Conservation (phyloP, 2,329 filamentous ascomycete genomes). For the Capronia coronata region DNA sequence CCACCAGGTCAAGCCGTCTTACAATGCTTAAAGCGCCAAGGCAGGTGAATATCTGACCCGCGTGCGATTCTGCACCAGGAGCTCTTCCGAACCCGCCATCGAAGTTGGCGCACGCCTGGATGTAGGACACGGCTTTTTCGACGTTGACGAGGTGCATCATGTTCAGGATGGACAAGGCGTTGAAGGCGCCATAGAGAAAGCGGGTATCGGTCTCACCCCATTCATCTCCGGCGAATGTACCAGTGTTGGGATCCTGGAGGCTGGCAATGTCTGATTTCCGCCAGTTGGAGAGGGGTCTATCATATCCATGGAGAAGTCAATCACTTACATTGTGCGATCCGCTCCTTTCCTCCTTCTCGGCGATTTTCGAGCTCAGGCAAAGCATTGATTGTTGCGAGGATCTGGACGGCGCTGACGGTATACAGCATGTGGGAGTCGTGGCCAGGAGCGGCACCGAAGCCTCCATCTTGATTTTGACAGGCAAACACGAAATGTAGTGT, state of each 20-base stretch:
- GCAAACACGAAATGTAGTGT: conserved; percentile 90
- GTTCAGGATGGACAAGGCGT: conserved; percentile 76
- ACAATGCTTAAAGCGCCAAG: conserved; percentile 81
- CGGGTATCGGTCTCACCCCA: conserved; percentile 96
- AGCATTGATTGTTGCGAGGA: conserved; percentile 78
- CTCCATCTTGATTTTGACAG: conserved; percentile 83
- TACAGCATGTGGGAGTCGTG: conserved; percentile 96
- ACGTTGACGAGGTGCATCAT: conserved; percentile 69
- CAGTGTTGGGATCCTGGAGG: conserved; percentile 72
- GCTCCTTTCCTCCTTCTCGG: conserved; percentile 62
- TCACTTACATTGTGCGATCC: conserved; percentile 73
- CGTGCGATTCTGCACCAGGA: conserved; percentile 88
- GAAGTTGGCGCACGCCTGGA: conserved; percentile 80
- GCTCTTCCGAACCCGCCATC: conserved; percentile 88
- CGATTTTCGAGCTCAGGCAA: conserved; percentile 75
- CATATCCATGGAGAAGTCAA: not conserved
- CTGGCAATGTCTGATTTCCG: conserved; percentile 60
- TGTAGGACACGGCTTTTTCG: conserved; percentile 68
- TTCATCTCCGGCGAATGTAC: conserved; percentile 87
- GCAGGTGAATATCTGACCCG: conserved; percentile 93
- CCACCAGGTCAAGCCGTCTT: conserved; percentile 70
- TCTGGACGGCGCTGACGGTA: conserved; percentile 90
- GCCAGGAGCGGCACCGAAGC: conserved; percentile 86
- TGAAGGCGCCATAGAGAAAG: conserved; percentile 85
- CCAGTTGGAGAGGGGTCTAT: not conserved